phyloP scores from a whole-genome alignment of 1,284 basidiomycete genomes.

The Puccinia coronata region DNA sequence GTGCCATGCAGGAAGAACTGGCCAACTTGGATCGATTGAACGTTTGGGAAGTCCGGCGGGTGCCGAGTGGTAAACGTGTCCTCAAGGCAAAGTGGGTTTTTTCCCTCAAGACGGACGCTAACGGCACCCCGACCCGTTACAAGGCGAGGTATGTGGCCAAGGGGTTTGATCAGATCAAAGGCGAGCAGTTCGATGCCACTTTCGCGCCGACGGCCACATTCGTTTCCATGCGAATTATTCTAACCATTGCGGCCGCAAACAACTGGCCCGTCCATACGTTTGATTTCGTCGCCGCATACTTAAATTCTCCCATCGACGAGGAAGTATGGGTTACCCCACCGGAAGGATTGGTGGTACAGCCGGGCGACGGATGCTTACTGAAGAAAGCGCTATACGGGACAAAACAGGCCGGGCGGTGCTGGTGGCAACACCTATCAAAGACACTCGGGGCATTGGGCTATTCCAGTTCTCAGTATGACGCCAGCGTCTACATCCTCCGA shows the following conservation, averaged over 20 bases:
- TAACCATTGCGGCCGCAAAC: not conserved
- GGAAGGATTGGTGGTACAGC: not conserved
- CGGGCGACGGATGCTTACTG: not conserved
- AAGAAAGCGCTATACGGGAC: not conserved
- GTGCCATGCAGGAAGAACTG: not conserved
- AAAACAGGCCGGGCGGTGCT: too few species aligned
- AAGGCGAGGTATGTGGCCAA: conserved; percentile 15
- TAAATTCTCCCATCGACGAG: conserved; percentile 6
- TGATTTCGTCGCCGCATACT: conserved; percentile 6
- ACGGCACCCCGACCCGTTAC: not conserved
- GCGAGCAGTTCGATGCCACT: not conserved
- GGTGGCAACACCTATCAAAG: not conserved
- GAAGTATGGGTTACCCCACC: not conserved
- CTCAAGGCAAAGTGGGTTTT: not conserved
- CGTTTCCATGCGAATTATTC: not conserved
- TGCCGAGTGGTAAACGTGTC: not conserved
- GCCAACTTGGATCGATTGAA: not conserved
- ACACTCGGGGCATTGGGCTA: not conserved
- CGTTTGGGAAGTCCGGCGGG: not conserved
- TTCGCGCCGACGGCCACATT: conserved; percentile 14
- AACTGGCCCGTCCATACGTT: not conserved
- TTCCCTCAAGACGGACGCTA: not conserved
- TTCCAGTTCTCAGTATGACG: not conserved
- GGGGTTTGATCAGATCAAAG: not conserved
- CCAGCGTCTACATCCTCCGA: not conserved